Conservation (phyloP, 2,329 filamentous ascomycete species). For the Exserohilum rostratum region DNA sequence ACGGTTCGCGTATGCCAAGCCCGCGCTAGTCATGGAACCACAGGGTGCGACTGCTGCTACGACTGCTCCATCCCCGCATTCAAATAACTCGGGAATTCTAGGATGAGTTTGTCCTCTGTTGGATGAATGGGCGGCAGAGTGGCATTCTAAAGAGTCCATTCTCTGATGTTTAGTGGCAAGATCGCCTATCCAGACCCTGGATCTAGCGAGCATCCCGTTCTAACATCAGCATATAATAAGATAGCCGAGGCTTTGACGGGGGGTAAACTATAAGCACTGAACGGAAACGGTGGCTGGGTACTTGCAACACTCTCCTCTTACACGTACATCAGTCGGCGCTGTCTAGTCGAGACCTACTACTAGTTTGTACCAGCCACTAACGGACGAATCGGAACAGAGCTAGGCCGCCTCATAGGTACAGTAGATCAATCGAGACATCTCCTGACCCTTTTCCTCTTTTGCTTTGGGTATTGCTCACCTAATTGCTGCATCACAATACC, state of each 20-base stretch:
- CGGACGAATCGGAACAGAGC: conserved; percentile 20
- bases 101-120: not conserved
- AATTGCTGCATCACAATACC: not conserved
- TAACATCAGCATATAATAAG: no score
- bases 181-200: not conserved
- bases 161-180: not conserved
- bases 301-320: not conserved
- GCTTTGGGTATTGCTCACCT: not conserved
- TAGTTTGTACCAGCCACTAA: not conserved
- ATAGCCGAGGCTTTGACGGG: no score
- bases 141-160: not conserved
- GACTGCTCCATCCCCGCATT: not conserved
- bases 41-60: not conserved
- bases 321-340: not conserved
- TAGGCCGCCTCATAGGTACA: conserved; percentile 10
- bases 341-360: not conserved
- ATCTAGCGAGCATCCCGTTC: not conserved
- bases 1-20: conserved; percentile 20
- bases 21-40: conserved; percentile 13
- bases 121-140: not conserved
- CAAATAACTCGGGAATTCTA: not conserved
- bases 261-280: no score
- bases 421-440: not conserved
- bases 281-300: not conserved
- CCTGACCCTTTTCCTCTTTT: conserved; percentile 53